phyloP scores from a whole-genome alignment of 495 filamentous ascomycete species.

The Podospora tetraspora region DNA sequence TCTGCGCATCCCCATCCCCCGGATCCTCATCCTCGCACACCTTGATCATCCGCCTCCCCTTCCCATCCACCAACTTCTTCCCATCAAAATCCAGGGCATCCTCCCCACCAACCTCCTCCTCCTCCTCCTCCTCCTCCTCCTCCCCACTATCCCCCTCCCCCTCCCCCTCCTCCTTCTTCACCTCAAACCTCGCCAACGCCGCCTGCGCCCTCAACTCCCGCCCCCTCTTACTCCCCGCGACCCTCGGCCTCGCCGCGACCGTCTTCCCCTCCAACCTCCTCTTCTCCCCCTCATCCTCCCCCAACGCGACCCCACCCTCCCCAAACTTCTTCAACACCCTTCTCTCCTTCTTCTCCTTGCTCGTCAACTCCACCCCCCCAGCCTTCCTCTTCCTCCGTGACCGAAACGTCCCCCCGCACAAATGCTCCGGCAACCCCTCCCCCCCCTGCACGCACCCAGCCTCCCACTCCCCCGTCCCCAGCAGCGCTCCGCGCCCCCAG shows the following conservation, averaged over 20 bases:
- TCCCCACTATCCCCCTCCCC: constrained; percentile 31
- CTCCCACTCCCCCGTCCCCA: constrained; percentile 55
- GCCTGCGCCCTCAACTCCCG: constrained; percentile 71
- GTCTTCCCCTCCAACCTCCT: constrained; percentile 60
- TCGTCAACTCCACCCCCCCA: constrained; percentile 46
- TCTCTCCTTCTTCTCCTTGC: constrained; percentile 59
- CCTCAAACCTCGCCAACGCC: constrained; percentile 67
- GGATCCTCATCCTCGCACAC: constrained; percentile 67
- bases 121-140: constrained; percentile 37
- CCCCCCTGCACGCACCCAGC: constrained; percentile 39
- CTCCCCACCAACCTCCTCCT: constrained; percentile 28
- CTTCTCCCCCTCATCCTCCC: constrained; percentile 58
- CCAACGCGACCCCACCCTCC: constrained; percentile 57
- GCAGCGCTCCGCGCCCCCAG: constrained; percentile 61
- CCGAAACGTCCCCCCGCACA: constrained; percentile 66
- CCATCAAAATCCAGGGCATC: constrained; percentile 54
- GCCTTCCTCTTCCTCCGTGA: constrained; percentile 48
- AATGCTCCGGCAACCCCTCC: constrained; percentile 53
- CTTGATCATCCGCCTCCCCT: constrained; percentile 59
- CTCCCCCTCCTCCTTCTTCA: constrained; percentile 40
- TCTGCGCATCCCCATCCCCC: constrained; percentile 52
- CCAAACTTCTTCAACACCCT: constrained; percentile 73
- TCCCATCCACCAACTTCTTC: constrained; percentile 51
- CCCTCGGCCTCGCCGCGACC: constrained; percentile 57
- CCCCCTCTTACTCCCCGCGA: constrained; percentile 64